Evolutionary conservation across 2,329 filamentous ascomycete species (phyloP).

Genomic region (Penicillium digitatum): DNA sequence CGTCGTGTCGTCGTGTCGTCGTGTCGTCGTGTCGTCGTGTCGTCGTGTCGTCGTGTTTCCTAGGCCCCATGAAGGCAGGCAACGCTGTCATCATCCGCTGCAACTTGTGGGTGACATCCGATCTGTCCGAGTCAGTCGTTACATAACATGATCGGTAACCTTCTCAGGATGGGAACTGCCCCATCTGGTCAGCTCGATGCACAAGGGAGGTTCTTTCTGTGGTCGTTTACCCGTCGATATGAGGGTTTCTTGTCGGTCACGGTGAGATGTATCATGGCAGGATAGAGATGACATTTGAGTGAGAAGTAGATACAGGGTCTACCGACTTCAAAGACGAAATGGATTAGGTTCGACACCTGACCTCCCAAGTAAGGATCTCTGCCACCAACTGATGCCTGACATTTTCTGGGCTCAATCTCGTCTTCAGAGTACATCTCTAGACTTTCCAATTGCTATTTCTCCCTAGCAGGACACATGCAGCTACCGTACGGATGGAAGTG

Average conservation of each 20-base stretch:
- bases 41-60: neutral
- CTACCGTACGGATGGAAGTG: neutral
- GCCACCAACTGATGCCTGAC: neutral
- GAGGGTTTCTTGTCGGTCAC: neutral
- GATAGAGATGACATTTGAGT: neutral
- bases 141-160: neutral
- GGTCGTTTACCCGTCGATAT: neutral
- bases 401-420: neutral
- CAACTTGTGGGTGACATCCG: neutral
- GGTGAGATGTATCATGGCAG: neutral
- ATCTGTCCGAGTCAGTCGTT: neutral
- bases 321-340: neutral
- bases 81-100: neutral
- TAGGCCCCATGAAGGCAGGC: neutral
- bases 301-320: neutral
- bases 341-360: neutral
- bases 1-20: no score
- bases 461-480: neutral
- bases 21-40: no score
- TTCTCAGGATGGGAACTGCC: neutral
- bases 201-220: neutral
- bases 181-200: neutral
- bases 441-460: neutral
- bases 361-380: neutral
- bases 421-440: neutral